Percentiles rank a stretch among this genome's conserved stretches.
Evolutionary conservation across 1,139 yeast genomes (phyloP).

Genomic region (Scheffersomyces cryptocercus): DNA sequence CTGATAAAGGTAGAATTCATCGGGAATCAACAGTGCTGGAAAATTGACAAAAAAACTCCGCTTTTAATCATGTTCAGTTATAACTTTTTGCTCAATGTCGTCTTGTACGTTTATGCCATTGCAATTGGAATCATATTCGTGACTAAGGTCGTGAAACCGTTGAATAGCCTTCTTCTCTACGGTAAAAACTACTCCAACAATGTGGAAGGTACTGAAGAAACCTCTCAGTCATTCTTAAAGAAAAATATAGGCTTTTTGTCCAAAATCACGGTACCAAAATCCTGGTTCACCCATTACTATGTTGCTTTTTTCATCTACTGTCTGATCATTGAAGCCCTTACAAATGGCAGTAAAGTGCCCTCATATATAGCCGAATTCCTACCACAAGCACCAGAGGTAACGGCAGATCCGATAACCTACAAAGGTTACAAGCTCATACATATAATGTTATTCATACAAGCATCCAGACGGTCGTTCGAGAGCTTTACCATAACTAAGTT

Average conservation of each 20-base stretch:
- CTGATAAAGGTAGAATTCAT: no score
- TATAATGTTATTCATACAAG: conserved; percentile 47
- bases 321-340: conserved; percentile 1
- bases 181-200: conserved; percentile 11
- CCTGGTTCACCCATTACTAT: conserved; percentile 52
- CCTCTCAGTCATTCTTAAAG: not conserved
- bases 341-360: no score
- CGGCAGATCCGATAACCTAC: not conserved
- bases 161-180: conserved; percentile 13
- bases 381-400: not conserved
- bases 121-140: conserved; percentile 6
- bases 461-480: conserved; percentile 65
- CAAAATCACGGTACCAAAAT: conserved; percentile 45
- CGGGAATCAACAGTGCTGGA: no score
- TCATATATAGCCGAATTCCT: not conserved
- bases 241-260: conserved; percentile 3
- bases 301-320: conserved; percentile 24
- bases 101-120: conserved; percentile 3
- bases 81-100: not conserved
- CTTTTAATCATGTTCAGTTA: no score
- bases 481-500: conserved; percentile 53
- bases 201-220: not conserved
- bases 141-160: conserved; percentile 8
- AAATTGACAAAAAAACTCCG: no score
- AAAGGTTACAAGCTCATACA: conserved; percentile 12